A percentile compares a stretch with the other conserved stretches of the same genome.
These are phyloP conservation scores for Alternaria consortialis DNA, from an alignment of 2,329 filamentous ascomycete genomes.

Conservation along the genomic window DNA sequence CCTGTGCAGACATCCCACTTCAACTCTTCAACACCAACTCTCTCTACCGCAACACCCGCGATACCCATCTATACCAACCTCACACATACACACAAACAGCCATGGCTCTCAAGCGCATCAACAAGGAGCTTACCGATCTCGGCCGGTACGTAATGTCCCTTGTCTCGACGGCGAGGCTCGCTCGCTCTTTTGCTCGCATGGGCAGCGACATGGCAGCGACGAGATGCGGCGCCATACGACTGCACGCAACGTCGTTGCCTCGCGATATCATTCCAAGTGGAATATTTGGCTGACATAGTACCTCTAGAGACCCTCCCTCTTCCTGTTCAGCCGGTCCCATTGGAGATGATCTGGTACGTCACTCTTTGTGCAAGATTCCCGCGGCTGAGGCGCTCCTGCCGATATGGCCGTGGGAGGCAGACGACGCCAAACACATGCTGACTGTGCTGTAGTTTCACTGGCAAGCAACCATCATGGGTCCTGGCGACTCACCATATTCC, in stretches of 20 bases:
- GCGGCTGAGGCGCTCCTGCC: conserved; percentile 44
- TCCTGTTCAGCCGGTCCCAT: conserved; percentile 98
- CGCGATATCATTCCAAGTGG: conserved; percentile 12
- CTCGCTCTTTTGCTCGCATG: conserved; percentile 50
- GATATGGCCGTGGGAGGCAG: conserved; percentile 16
- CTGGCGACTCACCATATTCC: conserved; percentile 95
- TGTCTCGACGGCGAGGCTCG: conserved; percentile 27
- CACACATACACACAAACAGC: conserved; percentile 37
- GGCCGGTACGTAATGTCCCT: conserved; percentile 71
- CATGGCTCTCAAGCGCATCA: conserved; percentile 94
- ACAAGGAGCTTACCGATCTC: conserved; percentile 91
- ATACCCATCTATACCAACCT: conserved; percentile 21
- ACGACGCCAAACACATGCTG: conserved; percentile 35
- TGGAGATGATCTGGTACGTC: conserved; percentile 95
- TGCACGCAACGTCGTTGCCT: conserved; percentile 20
- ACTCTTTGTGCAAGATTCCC: conserved; percentile 33
- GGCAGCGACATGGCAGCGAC: conserved; percentile 29
- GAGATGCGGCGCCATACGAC: conserved; percentile 43
- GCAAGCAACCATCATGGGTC: conserved; percentile 99
- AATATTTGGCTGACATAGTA: conserved; percentile 44
- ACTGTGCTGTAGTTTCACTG: conserved; percentile 83
- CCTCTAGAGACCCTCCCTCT: conserved; percentile 88
- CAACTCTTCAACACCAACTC: conserved; percentile 45
- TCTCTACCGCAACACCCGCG: conserved; percentile 26
- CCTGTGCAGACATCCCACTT: conserved; percentile 46